phyloP scores from a whole-genome alignment of 2,329 filamentous ascomycete species.

The Aspergillus niger region DNA sequence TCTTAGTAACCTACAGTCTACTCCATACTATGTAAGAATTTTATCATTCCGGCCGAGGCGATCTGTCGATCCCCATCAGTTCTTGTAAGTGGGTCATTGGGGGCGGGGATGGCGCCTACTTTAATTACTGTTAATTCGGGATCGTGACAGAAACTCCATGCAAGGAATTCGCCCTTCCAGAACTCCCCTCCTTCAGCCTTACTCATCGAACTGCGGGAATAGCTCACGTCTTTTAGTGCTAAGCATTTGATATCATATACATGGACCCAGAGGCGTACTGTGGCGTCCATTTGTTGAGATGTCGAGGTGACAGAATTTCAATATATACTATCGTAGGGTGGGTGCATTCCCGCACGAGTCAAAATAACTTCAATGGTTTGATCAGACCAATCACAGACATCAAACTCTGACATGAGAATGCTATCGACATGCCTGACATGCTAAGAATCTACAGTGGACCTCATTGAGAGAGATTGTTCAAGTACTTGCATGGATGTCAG shows the following conservation, averaged over 20 bases:
- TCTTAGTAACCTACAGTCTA: background rate
- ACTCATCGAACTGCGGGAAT: background rate
- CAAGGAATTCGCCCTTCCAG: slow-evolving; percentile 16
- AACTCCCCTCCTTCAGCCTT: background rate
- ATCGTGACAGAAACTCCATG: slow-evolving; percentile 11
- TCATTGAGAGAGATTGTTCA: no score
- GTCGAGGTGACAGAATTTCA: background rate
- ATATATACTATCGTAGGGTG: background rate
- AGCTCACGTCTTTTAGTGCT: background rate
- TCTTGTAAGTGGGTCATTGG: slow-evolving; percentile 20
- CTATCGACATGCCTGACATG: no score
- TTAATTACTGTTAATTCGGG: slow-evolving; percentile 24
- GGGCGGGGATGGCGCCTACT: slow-evolving; percentile 26
- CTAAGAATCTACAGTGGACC: no score
- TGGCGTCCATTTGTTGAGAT: background rate
- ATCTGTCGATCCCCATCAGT: slow-evolving; percentile 18
- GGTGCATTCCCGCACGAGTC: background rate
- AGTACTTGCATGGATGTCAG: background rate
- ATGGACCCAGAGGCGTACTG: background rate
- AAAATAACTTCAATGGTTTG: background rate
- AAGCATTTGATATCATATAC: background rate
- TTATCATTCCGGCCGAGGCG: slow-evolving; percentile 9
- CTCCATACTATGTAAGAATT: background rate
- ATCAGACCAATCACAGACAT: no score
- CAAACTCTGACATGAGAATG: no score